Evolutionary conservation across 352 stramenopile species (phyloP).

Genomic region (Phytophthora niederhauseri): DNA sequence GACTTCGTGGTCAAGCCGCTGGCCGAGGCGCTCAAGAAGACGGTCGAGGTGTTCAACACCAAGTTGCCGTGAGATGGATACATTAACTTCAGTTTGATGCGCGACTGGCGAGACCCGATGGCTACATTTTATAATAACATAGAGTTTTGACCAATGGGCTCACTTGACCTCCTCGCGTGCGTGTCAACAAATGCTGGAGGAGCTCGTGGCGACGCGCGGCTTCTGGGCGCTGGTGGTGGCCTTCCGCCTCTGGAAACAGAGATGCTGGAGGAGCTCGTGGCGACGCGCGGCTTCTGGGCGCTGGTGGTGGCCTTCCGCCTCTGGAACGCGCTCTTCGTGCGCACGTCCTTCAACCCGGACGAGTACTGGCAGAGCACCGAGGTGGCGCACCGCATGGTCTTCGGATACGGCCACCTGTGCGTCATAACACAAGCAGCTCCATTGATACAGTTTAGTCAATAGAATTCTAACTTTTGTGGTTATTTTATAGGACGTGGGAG

Average conservation of each 20-base stretch:
- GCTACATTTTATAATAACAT: constrained; percentile 24
- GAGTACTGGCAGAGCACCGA: constrained; percentile 92
- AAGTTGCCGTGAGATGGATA: too few relatives aligned
- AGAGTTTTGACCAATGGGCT: constrained; percentile 26
- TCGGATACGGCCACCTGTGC: constrained; percentile 85
- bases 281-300: constrained; percentile 54
- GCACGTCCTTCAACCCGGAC: constrained; percentile 88
- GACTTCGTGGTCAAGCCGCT: constrained; percentile 81
- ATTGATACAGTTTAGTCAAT: not conserved
- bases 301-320: constrained; percentile 66
- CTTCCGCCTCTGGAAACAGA: constrained; percentile 77
- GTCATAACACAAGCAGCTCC: constrained; percentile 1
- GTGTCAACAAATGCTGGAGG: constrained; percentile 34
- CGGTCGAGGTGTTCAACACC: constrained; percentile 86
- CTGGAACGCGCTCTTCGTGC: constrained; percentile 85
- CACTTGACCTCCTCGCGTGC: constrained; percentile 5
- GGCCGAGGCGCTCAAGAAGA: constrained; percentile 77
- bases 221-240: constrained; percentile 60
- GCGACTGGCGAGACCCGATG: constrained; percentile 20
- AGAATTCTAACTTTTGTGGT: not conserved
- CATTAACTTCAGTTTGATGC: too few relatives aligned
- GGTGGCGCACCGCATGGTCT: constrained; percentile 87
- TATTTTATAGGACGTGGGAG: constrained; percentile 78
- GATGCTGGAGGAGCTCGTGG: constrained; percentile 43
- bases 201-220: constrained; percentile 36